phyloP scores from a whole-genome alignment of 176 grass and related monocot species.

The Cymbopogon citratus region DNA sequence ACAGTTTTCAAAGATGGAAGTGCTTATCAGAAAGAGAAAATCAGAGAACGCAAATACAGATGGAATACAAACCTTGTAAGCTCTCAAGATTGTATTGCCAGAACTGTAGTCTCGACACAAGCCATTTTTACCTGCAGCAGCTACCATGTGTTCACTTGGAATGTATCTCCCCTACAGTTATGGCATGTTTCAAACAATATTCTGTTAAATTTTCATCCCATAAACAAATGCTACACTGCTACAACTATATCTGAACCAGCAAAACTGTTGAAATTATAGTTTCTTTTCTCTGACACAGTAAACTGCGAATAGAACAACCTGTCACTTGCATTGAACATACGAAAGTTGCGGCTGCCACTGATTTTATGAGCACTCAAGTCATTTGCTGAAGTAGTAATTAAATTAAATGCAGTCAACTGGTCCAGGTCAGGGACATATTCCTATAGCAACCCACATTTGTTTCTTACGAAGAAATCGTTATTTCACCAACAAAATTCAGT shows the following conservation, averaged over 20 bases:
- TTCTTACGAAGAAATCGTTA: conserved; percentile 9
- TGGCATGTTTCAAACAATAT: not conserved
- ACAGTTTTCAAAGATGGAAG: not conserved
- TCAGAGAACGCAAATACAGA: not conserved
- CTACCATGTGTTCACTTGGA: conserved; percentile 94
- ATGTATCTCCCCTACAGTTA: conserved; percentile 75
- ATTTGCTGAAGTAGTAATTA: not conserved
- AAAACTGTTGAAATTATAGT: not conserved
- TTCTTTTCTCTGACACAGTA: not conserved
- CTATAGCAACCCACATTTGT: conserved; percentile 11
- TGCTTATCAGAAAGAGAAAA: not conserved
- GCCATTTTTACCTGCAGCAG: conserved; percentile 78
- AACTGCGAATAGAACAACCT: not conserved
- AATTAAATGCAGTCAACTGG: conserved; percentile 9
- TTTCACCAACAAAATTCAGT: conserved; percentile 1
- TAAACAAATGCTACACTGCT: not conserved
- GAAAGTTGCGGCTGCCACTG: not conserved
- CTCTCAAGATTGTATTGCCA: conserved; percentile 50
- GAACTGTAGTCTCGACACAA: conserved; percentile 85
- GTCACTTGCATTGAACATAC: not conserved
- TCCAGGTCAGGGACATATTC: conserved; percentile 20
- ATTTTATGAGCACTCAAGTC: not conserved
- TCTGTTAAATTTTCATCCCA: not conserved
- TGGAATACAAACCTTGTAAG: conserved; percentile 3
- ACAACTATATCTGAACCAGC: not conserved